Evolutionary conservation across 352 stramenopile genomes (phyloP), one percentile per base, ranked within the genome.

Genomic region (Stephanocyclus meneghinianus): DNA sequence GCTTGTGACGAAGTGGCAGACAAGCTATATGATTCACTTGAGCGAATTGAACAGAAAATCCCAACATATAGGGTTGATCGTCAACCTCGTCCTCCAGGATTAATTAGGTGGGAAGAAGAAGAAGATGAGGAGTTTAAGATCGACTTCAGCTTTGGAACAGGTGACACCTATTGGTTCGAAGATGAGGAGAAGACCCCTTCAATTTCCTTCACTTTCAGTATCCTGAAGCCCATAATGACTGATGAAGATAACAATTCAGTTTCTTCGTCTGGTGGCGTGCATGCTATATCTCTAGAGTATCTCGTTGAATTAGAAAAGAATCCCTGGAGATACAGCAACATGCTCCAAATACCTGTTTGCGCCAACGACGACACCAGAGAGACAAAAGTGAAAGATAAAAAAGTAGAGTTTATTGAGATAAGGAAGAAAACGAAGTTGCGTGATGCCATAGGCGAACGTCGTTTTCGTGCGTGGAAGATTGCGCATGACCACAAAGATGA

Each of bases 41-140:
- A 92, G 74, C 71, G 72, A 61, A 74, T 87, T 3, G 89, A 94
- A 74, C 84, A 92, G 21, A 91, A 90, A 65, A 87, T 94, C 57
- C 84, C 89, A 40, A 92, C 87, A 0, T 91, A 90, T 63, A 55
- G 70, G 37, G 72, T 92, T 15, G 74, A 87, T 67, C 72, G 80
- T 32, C 60, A 75, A 35, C 72, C 32, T 51, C 57, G 64, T 3
- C 67, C 63, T 42, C 48, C 48, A 9, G 42, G 42, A 26, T 30
- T 56, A 13, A 66, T 75, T 42, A 78, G 66, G n/a, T 82, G 71
- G 61, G 74, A 80, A 50, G 77, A 85, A 11, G 78, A 86, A 57
- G 81, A 87, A 53, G 77, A 84, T 11, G 72, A 81, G 40, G 65
- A 66, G 35, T 63, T 80, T 13, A 85, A 81, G 26, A 48, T 73